These are phyloP conservation scores for Neurospora sp. DNA, from an alignment of 495 filamentous ascomycete genomes.

Conservation along the genomic window DNA sequence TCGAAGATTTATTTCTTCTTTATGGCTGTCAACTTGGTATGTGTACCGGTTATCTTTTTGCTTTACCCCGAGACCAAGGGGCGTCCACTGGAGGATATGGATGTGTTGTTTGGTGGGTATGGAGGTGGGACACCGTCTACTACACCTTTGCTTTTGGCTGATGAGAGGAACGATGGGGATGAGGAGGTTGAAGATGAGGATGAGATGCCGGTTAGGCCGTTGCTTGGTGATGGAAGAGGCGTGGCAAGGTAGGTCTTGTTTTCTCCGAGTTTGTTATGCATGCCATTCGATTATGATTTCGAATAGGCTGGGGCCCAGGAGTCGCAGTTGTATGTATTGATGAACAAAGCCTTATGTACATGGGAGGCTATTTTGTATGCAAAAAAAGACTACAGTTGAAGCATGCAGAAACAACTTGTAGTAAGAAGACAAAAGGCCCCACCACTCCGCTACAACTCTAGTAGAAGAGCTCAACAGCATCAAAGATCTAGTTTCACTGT, in stretches of 20 bases:
- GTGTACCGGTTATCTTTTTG: constrained; percentile 37
- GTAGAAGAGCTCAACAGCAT: constrained; percentile 44
- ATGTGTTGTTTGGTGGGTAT: constrained; percentile 31
- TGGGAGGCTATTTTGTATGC: neutral
- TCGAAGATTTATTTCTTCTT: constrained; percentile 53
- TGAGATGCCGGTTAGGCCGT: neutral
- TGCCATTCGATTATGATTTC: neutral
- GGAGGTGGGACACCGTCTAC: neutral
- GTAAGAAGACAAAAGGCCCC: neutral
- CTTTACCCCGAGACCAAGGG: constrained; percentile 48
- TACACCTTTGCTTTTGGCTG: neutral
- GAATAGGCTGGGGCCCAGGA: neutral
- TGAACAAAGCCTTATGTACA: neutral
- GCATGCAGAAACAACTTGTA: neutral
- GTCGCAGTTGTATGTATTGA: neutral
- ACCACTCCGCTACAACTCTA: neutral
- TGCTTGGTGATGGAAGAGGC: neutral
- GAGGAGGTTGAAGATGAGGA: neutral
- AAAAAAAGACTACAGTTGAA: neutral
- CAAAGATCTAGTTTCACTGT: constrained; percentile 38
- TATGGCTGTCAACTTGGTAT: constrained; percentile 42
- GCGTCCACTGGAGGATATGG: constrained; percentile 43
- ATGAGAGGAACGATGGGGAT: neutral
- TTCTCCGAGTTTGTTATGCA: neutral
- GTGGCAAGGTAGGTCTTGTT: neutral